A percentile compares a stretch with the other conserved stretches of the same genome.
These are phyloP conservation scores for Vaccinium vitisidaea DNA, from an alignment of 148 eudicot genomes.

Conservation along the genomic window DNA sequence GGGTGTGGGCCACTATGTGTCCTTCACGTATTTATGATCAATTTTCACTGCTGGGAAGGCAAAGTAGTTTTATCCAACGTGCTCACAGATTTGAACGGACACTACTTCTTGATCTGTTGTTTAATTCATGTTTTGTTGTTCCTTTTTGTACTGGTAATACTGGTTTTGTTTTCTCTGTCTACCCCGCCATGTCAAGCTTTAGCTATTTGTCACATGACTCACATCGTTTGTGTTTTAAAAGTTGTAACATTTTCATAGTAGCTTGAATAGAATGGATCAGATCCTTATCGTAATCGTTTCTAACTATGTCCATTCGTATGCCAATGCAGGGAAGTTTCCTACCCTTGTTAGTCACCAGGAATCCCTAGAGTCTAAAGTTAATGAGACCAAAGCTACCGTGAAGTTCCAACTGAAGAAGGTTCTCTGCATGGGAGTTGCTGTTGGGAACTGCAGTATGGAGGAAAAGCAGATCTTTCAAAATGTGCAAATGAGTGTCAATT, in stretches of 20 bases:
- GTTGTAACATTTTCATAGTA: background rate
- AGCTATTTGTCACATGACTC: background rate
- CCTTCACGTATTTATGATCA: background rate
- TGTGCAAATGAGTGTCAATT: conserved; percentile 77
- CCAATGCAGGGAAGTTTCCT: conserved; percentile 62
- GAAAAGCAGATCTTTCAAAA: conserved; percentile 74
- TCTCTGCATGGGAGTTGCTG: conserved; percentile 82
- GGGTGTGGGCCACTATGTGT: background rate
- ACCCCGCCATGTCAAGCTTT: background rate
- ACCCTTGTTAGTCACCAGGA: conserved; percentile 73
- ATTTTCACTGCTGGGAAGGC: background rate
- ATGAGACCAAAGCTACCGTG: conserved; percentile 64
- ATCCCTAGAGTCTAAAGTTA: conserved; percentile 56
- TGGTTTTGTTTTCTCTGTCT: background rate
- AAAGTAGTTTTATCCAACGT: background rate
- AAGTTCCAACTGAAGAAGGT: conserved; percentile 78
- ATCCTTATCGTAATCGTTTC: conserved; percentile 8
- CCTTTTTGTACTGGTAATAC: background rate
- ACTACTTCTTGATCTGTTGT: background rate
- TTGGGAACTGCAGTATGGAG: conserved; percentile 66
- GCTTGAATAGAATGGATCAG: background rate
- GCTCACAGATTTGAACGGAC: background rate
- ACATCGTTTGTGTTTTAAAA: background rate
- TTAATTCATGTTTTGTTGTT: background rate
- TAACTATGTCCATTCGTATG: conserved; percentile 5